Percentiles rank a stretch among this genome's conserved stretches.
Evolutionary conservation across 305 asterid genomes (phyloP).

Genomic region (Stenogyne calaminthoides): DNA sequence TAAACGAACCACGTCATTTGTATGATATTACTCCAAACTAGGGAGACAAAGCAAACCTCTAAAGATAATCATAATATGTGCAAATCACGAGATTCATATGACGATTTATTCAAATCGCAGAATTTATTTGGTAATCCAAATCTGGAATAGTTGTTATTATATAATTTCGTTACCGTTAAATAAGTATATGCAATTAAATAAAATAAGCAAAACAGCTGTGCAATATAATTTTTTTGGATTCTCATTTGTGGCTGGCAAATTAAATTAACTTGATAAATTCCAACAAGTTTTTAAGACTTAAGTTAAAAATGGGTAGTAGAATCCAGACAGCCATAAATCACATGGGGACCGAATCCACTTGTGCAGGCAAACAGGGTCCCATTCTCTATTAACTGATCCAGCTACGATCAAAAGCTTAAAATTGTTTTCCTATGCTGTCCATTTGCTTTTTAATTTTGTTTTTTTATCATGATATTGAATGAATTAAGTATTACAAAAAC

Average conservation of each 20-base stretch:
- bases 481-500: no score
- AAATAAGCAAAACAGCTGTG: neutral
- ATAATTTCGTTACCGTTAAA: no score
- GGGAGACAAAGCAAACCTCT: no score
- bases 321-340: constrained; percentile 23
- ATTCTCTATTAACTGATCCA: constrained; percentile 12
- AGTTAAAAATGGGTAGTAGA: neutral
- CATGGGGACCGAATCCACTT: constrained; percentile 19
- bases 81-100: no score
- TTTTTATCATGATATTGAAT: no score
- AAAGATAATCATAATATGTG: no score
- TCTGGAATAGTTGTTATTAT: neutral
- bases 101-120: no score
- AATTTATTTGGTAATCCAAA: neutral
- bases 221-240: neutral
- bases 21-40: no score
- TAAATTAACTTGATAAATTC: neutral
- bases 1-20: no score
- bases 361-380: neutral
- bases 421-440: neutral
- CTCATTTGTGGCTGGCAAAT: neutral
- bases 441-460: no score
- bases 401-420: constrained; percentile 17
- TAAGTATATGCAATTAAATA: neutral
- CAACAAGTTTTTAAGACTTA: neutral